Percentiles rank a stretch among this genome's conserved stretches.
Conservation (phyloP, 1,284 basidiomycete species). For the Ceratobasidium sp. region DNA sequence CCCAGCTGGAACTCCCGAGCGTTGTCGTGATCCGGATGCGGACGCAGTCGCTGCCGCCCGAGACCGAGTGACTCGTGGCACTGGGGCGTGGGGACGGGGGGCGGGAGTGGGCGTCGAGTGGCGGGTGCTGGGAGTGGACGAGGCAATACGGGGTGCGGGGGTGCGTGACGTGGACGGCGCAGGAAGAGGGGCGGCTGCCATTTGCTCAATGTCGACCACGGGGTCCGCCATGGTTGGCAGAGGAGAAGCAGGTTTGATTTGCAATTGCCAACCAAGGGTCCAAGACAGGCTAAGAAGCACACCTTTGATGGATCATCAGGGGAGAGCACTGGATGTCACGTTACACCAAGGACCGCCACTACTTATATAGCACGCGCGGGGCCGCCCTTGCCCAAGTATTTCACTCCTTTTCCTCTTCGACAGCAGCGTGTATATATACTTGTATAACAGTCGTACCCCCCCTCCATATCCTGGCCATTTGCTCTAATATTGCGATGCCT, state of each 20-base stretch:
- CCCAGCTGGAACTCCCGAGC: not conserved
- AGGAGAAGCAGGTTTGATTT: not conserved
- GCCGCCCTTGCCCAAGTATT: not conserved
- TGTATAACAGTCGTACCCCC: not conserved
- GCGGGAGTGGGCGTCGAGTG: not conserved
- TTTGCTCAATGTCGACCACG: not conserved
- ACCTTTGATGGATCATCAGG: not conserved
- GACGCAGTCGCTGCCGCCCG: not conserved
- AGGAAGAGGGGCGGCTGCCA: not conserved
- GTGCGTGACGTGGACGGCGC: constrained; percentile 14
- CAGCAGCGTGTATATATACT: too few relatives aligned
- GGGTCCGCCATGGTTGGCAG: not conserved
- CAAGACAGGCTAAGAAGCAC: not conserved
- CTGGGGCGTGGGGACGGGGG: not conserved
- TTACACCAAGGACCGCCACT: not conserved
- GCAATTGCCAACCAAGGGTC: not conserved
- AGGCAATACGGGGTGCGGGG: not conserved
- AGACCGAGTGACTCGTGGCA: not conserved
- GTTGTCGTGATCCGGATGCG: not conserved
- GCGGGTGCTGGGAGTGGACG: not conserved
- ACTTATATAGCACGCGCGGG: not conserved
- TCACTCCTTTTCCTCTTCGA: not conserved
- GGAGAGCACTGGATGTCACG: too few relatives aligned
- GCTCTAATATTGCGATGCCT: not conserved
- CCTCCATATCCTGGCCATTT: not conserved